Conservation (phyloP, 148 eudicot genomes). For the Polygonum maritimum region DNA sequence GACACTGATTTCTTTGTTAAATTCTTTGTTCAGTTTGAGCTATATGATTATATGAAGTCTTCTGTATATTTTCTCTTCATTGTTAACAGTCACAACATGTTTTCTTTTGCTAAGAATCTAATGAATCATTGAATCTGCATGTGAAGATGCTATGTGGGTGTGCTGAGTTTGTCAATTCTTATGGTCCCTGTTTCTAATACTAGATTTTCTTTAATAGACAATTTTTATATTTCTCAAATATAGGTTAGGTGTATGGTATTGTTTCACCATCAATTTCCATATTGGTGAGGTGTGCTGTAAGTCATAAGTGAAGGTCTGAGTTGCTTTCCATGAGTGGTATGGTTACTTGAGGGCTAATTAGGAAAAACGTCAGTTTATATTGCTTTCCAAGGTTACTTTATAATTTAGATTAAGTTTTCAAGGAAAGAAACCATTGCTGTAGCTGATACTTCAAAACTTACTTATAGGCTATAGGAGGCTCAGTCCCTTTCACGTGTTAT, state of each 20-base stretch:
- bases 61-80: neutral
- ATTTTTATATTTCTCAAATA: neutral
- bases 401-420: neutral
- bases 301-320: neutral
- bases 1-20: neutral
- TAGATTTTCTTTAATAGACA: neutral
- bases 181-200: neutral
- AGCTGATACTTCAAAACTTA: neutral
- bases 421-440: neutral
- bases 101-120: no score
- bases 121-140: no score
- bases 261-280: slow-evolving; percentile 2
- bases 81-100: no score
- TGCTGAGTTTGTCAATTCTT: neutral
- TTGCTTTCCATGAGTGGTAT: neutral
- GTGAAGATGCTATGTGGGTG: neutral
- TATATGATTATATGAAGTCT: neutral
- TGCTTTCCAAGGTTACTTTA: neutral
- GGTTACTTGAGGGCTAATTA: neutral
- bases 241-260: neutral
- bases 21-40: neutral
- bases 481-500: neutral
- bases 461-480: neutral
- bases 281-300: neutral
- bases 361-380: neutral